These are phyloP conservation scores for Tricladium varicosporioides DNA, from an alignment of 2,329 filamentous ascomycete species.

Conservation along the genomic window DNA sequence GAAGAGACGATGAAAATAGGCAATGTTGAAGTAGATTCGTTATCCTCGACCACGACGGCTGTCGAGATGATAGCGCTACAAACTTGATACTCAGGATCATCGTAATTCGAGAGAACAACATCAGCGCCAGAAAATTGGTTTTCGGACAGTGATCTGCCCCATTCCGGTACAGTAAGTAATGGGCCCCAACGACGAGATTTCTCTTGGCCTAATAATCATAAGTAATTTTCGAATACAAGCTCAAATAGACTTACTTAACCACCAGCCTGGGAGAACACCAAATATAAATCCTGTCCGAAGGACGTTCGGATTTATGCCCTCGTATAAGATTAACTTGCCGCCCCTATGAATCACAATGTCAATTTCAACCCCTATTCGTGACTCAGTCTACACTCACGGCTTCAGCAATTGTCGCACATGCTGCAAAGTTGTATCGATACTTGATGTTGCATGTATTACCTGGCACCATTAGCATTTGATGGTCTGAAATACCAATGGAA, in stretches of 20 bases:
- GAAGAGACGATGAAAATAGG: too few relatives aligned
- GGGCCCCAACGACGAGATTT: too few relatives aligned
- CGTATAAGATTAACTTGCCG: slow-evolving; percentile 4
- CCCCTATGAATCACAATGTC: slow-evolving; percentile 27
- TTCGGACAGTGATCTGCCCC: background rate
- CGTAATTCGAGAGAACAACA: background rate
- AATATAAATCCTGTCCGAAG: slow-evolving; percentile 2
- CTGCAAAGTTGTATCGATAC: slow-evolving; percentile 14
- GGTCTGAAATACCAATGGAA: background rate
- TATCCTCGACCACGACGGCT: background rate
- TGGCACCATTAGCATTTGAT: background rate
- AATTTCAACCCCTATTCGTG: slow-evolving; percentile 17
- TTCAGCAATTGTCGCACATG: slow-evolving; percentile 21
- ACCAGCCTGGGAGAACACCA: slow-evolving; percentile 18
- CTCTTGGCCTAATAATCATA: background rate
- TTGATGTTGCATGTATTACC: slow-evolving; percentile 24
- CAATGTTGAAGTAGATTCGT: too few relatives aligned
- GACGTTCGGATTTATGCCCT: background rate
- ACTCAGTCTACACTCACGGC: slow-evolving; percentile 2
- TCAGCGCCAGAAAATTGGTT: background rate
- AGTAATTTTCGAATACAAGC: slow-evolving; percentile 5
- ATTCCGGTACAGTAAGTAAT: background rate
- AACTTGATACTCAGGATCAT: background rate
- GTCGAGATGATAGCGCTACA: background rate
- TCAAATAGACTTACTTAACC: slow-evolving; percentile 19